phyloP scores from a whole-genome alignment of 805 yeast species.

The Lachancea mirantina region DNA sequence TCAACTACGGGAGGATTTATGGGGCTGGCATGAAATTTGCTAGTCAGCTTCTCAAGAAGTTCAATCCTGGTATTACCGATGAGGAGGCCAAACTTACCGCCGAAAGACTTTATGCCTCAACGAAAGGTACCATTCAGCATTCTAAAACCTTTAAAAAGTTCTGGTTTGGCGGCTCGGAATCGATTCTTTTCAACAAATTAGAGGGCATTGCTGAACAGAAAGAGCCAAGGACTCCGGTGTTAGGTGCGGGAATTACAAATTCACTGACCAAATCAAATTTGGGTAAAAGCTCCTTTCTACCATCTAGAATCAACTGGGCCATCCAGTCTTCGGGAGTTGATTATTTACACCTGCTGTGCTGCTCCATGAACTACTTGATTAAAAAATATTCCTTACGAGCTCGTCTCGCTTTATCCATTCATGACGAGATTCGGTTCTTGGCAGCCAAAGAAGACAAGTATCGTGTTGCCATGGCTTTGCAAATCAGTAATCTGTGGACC shows the following conservation, averaged over 20 bases:
- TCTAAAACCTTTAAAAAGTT: slow-evolving; percentile 31
- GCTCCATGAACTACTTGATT: slow-evolving; percentile 80
- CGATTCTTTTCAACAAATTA: slow-evolving; percentile 80
- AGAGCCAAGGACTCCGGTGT: slow-evolving; percentile 78
- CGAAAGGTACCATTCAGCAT: slow-evolving; percentile 60
- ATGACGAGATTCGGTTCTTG: slow-evolving; percentile 86
- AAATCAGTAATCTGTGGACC: slow-evolving; percentile 90
- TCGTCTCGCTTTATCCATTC: slow-evolving; percentile 79
- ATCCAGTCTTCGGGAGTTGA: slow-evolving; percentile 98
- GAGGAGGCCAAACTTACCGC: slow-evolving; percentile 62
- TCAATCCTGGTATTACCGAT: slow-evolving; percentile 64
- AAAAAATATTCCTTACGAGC: slow-evolving; percentile 62
- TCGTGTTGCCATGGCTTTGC: slow-evolving; percentile 74
- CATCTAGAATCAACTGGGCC: slow-evolving; percentile 95
- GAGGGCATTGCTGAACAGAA: slow-evolving; percentile 81
- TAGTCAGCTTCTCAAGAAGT: slow-evolving; percentile 70
- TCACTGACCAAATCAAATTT: slow-evolving; percentile 67
- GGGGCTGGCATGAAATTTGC: slow-evolving; percentile 97
- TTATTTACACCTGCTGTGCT: slow-evolving; percentile 75
- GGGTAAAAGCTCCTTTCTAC: slow-evolving; percentile 58
- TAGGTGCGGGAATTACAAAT: slow-evolving; percentile 88
- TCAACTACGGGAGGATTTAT: slow-evolving; percentile 94
- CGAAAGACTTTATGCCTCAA: slow-evolving; percentile 58
- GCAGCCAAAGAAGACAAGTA: slow-evolving; percentile 68
- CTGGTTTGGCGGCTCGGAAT: slow-evolving; percentile 91